Conservation (phyloP, 495 filamentous ascomycete species). For the Trichoderma reesei region DNA sequence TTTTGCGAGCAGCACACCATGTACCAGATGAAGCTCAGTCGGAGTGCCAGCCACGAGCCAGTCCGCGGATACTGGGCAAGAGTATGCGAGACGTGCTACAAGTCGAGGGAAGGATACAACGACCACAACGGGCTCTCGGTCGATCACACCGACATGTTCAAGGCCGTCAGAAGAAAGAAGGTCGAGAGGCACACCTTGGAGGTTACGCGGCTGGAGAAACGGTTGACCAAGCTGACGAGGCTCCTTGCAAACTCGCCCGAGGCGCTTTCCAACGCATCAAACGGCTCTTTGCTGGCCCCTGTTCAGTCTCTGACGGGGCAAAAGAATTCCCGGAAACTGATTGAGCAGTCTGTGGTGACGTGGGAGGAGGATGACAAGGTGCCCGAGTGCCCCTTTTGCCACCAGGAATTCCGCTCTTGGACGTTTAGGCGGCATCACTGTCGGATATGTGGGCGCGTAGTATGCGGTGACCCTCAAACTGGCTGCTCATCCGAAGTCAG, state of each 20-base stretch:
- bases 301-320: conserved; percentile 30
- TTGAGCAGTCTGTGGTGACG: conserved; percentile 85
- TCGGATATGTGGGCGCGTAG: conserved; percentile 81
- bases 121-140: conserved; percentile 64
- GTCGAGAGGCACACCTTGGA: conserved; percentile 82
- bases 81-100: conserved; percentile 97
- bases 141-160: conserved; percentile 63
- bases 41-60: conserved; percentile 84
- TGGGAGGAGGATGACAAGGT: conserved; percentile 92
- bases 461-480: conserved; percentile 78
- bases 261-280: conserved; percentile 35
- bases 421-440: conserved; percentile 90
- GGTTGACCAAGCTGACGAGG: conserved; percentile 82
- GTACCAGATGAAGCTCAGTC: conserved; percentile 98
- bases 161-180: conserved; percentile 54
- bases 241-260: conserved; percentile 61
- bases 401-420: conserved; percentile 86
- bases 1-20: conserved; percentile 98
- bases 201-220: conserved; percentile 79
- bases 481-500: conserved; percentile 78
- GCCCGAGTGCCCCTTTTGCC: conserved; percentile 77
- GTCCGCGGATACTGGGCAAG: conserved; percentile 87
- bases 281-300: conserved; percentile 23
- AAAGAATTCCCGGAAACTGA: conserved; percentile 56
- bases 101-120: conserved; percentile 90